Conservation (phyloP, 345 rosid species). For the Raphanus raphanistrum region DNA sequence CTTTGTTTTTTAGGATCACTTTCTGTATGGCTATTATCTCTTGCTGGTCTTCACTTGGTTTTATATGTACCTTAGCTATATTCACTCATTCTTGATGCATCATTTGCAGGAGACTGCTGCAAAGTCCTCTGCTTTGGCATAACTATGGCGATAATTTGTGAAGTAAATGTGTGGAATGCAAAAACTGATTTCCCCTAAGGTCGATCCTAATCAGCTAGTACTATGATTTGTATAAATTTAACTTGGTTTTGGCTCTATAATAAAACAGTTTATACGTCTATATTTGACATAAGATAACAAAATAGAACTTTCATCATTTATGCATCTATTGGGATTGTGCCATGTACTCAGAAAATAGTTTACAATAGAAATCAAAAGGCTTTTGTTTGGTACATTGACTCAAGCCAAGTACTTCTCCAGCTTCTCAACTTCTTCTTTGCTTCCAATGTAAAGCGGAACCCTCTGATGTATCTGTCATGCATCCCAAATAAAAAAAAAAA, state of each 20-base stretch:
- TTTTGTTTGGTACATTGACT: constrained; percentile 35
- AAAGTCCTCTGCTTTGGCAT: not conserved
- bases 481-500: not conserved
- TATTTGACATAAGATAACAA: constrained; percentile 12
- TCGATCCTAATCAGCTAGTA: not conserved
- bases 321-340: constrained; percentile 17
- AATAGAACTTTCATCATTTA: constrained; percentile 22
- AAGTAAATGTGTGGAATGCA: not conserved
- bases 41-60: not conserved
- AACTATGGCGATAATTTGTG: not conserved
- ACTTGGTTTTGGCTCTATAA: too few relatives aligned
- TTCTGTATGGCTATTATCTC: not conserved
- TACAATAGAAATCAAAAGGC: constrained; percentile 17
- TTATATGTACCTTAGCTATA: too few relatives aligned
- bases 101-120: constrained; percentile 44
- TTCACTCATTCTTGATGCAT: constrained; percentile 28
- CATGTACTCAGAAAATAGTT: constrained; percentile 22
- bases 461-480: constrained; percentile 78
- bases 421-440: constrained; percentile 87
- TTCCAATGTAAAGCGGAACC: constrained; percentile 88
- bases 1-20: not conserved
- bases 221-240: too few relatives aligned
- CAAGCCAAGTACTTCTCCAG: constrained; percentile 87
- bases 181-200: not conserved
- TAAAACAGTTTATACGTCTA: too few relatives aligned